These are phyloP conservation scores for Ceratobasidium sp. DNA, from an alignment of 1,284 basidiomycete species.

Conservation along the genomic window DNA sequence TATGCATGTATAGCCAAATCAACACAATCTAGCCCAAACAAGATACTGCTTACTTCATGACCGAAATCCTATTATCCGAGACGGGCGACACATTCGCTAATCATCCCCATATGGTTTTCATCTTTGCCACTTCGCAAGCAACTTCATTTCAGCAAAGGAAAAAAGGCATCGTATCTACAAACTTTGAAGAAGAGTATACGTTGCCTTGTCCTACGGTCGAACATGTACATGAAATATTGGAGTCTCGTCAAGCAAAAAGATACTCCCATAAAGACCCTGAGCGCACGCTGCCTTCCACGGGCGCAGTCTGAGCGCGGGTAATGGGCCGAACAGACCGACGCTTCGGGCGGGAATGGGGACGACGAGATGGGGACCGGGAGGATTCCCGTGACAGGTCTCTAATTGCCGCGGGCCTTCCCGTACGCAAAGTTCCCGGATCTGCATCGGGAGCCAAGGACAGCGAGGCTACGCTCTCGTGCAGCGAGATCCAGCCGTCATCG, in stretches of 20 bases:
- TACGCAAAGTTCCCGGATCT: conserved; percentile 26
- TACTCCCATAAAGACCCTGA: conserved; percentile 42
- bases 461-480: conserved; percentile 42
- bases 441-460: conserved; percentile 28
- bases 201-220: conserved; percentile 2
- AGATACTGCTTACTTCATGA: background rate
- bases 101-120: conserved; percentile 7
- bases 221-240: background rate
- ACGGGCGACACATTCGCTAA: background rate
- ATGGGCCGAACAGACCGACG: conserved; percentile 32
- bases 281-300: background rate
- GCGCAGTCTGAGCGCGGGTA: conserved; percentile 14
- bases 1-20: background rate
- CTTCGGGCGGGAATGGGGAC: conserved; percentile 39
- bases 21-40: conserved; percentile 8
- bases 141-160: conserved; percentile 22
- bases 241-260: conserved; percentile 44
- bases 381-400: conserved; percentile 40
- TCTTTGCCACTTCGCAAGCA: background rate
- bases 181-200: background rate
- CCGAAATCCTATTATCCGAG: conserved; percentile 9
- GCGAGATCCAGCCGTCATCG: conserved; percentile 38
- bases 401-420: conserved; percentile 31
- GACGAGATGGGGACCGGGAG: conserved; percentile 42
- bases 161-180: conserved; percentile 7